Percentiles rank a stretch among this genome's conserved stretches.
Evolutionary conservation across 2,329 filamentous ascomycete genomes (phyloP).

Genomic region (Clonostachys rhizophaga): DNA sequence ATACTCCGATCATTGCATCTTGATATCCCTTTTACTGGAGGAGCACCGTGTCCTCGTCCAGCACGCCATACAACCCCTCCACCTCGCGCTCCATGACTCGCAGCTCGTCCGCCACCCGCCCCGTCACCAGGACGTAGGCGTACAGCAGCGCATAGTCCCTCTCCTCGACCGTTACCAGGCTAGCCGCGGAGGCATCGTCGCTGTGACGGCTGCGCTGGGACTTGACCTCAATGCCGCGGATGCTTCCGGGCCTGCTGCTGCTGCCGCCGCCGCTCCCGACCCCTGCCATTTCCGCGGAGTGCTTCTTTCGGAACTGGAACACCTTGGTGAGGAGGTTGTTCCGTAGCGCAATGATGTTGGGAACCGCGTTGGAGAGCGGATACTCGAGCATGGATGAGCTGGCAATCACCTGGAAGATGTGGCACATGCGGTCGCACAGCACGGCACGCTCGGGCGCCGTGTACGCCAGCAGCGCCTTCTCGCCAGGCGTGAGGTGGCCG

Average conservation of each 20-base stretch:
- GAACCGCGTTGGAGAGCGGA: conserved; percentile 82
- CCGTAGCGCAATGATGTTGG: conserved; percentile 73
- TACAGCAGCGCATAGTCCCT: conserved; percentile 89
- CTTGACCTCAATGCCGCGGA: no score
- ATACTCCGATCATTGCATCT: no score
- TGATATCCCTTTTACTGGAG: conserved; percentile 35
- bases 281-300: conserved; percentile 26
- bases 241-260: no score
- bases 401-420: conserved; percentile 83
- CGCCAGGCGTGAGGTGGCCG: conserved; percentile 68
- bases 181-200: background rate
- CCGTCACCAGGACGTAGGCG: conserved; percentile 73
- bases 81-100: conserved; percentile 56
- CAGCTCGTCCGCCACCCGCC: conserved; percentile 62
- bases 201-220: no score
- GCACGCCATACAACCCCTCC: conserved; percentile 57
- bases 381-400: conserved; percentile 94
- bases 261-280: no score
- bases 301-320: conserved; percentile 76
- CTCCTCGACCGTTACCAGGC: conserved; percentile 47
- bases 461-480: conserved; percentile 73
- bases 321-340: conserved; percentile 84
- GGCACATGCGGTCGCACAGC: conserved; percentile 84
- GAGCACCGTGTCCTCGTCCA: conserved; percentile 54
- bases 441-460: conserved; percentile 75